Evolutionary conservation across 1,284 basidiomycete species (phyloP), one percentile per base, ranked within the genome.

Genomic region (Trichosporon asahii): DNA sequence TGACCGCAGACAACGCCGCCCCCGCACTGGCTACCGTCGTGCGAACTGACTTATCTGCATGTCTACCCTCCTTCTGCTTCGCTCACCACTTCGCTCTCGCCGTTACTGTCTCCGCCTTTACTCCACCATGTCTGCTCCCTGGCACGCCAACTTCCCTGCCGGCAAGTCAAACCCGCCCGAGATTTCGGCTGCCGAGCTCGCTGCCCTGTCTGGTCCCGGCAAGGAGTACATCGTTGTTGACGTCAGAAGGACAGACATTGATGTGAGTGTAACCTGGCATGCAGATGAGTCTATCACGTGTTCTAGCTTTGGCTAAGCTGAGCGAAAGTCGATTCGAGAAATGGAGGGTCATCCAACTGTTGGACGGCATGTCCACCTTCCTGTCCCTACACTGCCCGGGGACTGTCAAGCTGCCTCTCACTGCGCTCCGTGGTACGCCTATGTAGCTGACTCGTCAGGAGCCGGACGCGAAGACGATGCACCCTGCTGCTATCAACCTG

Each of bases 401-500:
- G n/a, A n/a, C n/a, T n/a, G n/a, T n/a, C n/a, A n/a, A n/a, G n/a
- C n/a, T n/a, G n/a, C n/a, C n/a, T n/a, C n/a, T n/a, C n/a, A n/a
- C n/a, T n/a, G n/a, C n/a, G n/a, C n/a, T n/a, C n/a, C n/a, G n/a
- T n/a, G n/a, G n/a, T n/a, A n/a, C n/a, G n/a, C n/a, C n/a, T n/a
- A n/a, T n/a, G n/a, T n/a, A n/a, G 23, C 57, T 61, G 29, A 61
- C 29, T 18, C 3, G 18, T 7, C 33, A 31, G 23, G 61, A 23
- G 53, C 49, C 63, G 12, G 40, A 23, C 60, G 29, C 21, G 27
- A 46, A 31, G 27, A 31, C 67, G n/a, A 66, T 77, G 33, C 72
- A 75, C 40, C 76, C 76, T 40, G 69, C 67, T 12, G 79, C 79
- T 2, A 71, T 81, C 71, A 80, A 80, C 66, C 74, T 80, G 29